Evolutionary conservation across 192 early-diverging fungal genomes (phyloP).

Genomic region (Backusella circina): DNA sequence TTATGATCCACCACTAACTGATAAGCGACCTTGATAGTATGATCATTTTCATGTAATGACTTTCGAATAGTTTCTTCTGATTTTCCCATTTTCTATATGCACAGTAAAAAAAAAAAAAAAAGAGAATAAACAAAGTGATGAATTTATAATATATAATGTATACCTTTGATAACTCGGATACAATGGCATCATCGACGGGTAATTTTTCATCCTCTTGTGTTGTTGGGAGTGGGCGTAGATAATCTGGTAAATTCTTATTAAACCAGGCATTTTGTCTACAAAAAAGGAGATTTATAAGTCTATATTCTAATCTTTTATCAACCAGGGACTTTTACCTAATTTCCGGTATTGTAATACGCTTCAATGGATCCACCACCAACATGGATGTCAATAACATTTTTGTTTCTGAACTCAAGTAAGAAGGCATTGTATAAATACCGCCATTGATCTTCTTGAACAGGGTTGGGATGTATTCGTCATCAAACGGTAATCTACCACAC

Average conservation of each 20-base stretch:
- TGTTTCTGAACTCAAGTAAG: conserved; percentile 80
- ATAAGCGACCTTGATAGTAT: conserved; percentile 97
- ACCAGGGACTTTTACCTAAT: too few relatives aligned
- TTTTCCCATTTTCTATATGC: conserved; percentile 72
- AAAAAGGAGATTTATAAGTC: neutral
- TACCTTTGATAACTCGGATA: conserved; percentile 75
- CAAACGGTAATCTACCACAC: conserved; percentile 65
- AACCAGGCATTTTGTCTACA: conserved; percentile 88
- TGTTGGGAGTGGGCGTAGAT: conserved; percentile 79
- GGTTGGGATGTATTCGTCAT: conserved; percentile 87
- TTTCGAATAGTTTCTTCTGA: conserved; percentile 59
- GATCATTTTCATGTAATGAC: conserved; percentile 78
- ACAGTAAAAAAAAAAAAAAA: neutral
- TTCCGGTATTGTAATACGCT: conserved; percentile 90
- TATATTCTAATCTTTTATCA: too few relatives aligned
- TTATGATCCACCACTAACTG: conserved; percentile 90
- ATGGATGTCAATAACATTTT: conserved; percentile 82
- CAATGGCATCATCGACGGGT: conserved; percentile 76
- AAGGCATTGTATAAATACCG: conserved; percentile 89
- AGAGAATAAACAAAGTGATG: neutral
- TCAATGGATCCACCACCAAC: conserved; percentile 94
- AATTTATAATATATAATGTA: neutral
- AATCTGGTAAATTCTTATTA: conserved; percentile 85
- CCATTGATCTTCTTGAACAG: conserved; percentile 94
- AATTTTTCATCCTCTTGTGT: conserved; percentile 60